Evolutionary conservation across 345 rosid species (phyloP), one percentile per base, ranked within the genome.

Genomic region (Gossypium rotundifolium): DNA sequence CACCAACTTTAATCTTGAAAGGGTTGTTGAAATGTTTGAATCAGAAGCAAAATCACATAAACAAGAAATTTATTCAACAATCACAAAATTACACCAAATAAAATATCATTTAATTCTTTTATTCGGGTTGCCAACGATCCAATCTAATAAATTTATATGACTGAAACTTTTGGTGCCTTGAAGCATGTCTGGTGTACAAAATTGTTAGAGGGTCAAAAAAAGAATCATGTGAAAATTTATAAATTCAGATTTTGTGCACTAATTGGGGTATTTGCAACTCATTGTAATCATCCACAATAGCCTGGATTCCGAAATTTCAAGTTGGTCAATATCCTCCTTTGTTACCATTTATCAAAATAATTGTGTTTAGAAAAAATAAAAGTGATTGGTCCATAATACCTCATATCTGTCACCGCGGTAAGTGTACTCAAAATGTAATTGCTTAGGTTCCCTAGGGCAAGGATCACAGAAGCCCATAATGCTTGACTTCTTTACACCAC

Each of bases 401-500:
- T 89, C 78, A 14, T 71, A 90, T 54, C 72, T 62, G n/a, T 77
- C 79, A 73, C 92, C 86, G 18, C 74, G 75, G 42, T 62, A 89
- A 49, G 95, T 89, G 77, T 88, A 96, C 55, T 89, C 90, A 68
- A 96, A 82, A 70, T 76, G 78, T 82, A 96, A 62, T 80, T 88
- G 88, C 81, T 93, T 96, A 10, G 91, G 87, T 70, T 89, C 90
- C 20, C 89, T 93, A 0, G 98, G 99, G 75, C 97, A 96, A 9
- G 99, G 96, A 87, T 96, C 93, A 13, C 90, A 93, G 77, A 93
- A 96, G 8, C 99, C 99, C 99, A 96, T 93, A 23, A 96, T 91
- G 75, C 97, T 98, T 0, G 93, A 91, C 81, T 96, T 93, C 83
- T 89, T 93, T 73, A 96, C 88, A 74, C 99, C 97, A 48, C 87